Evolutionary conservation across 23 red algal genomes (phyloP).

Genomic region (Chondrus crispus): DNA sequence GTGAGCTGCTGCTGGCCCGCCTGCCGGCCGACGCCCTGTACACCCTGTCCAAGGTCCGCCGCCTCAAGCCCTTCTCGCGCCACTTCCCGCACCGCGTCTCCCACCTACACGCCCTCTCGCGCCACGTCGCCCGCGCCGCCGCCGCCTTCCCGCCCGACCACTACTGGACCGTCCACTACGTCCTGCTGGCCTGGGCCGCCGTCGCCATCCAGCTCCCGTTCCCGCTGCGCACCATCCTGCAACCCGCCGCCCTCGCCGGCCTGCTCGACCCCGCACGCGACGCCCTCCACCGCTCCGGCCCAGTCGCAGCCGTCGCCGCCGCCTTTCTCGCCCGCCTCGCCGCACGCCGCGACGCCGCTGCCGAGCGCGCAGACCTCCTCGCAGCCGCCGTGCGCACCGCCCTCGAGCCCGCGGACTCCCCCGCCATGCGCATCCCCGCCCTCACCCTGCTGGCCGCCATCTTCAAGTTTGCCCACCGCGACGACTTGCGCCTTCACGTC

Average conservation of each 20-base stretch:
- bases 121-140: not conserved
- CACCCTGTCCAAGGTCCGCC: constrained; percentile 66
- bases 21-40: constrained; percentile 30
- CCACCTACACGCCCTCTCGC: constrained; percentile 30
- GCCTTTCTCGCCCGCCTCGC: constrained; percentile 40
- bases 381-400: not conserved
- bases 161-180: constrained; percentile 55
- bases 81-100: constrained; percentile 51
- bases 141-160: not conserved
- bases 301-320: constrained; percentile 6
- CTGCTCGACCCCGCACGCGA: constrained; percentile 11
- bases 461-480: constrained; percentile 59
- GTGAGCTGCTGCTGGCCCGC: not conserved
- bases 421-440: not conserved
- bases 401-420: not conserved
- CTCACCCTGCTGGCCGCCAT: constrained; percentile 46
- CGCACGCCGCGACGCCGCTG: constrained; percentile 14
- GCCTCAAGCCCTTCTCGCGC: constrained; percentile 40
- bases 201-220: constrained; percentile 57
- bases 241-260: not conserved
- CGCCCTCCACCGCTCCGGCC: not conserved
- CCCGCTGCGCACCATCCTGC: constrained; percentile 43
- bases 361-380: not conserved
- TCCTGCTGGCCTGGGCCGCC: constrained; percentile 41
- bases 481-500: not conserved